phyloP scores from a whole-genome alignment of 768 basidiomycete genomes.

The Lenzites betulinus region DNA sequence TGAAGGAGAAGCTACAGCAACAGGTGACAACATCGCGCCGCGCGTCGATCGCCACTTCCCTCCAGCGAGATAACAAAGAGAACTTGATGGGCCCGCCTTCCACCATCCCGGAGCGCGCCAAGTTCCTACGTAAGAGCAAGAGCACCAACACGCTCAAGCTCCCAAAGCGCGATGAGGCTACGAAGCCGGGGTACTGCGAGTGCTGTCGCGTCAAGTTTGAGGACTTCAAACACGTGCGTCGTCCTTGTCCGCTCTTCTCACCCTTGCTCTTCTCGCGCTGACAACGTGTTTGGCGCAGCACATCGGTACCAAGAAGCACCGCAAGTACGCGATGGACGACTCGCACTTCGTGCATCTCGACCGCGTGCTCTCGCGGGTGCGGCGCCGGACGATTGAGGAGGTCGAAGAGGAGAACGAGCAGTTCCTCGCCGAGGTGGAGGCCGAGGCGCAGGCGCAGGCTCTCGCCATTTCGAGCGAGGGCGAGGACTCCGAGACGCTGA shows the following conservation, averaged over 20 bases:
- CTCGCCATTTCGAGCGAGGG: slow-evolving; percentile 1
- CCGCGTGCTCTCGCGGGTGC: slow-evolving; percentile 63
- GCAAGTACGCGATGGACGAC: slow-evolving; percentile 76
- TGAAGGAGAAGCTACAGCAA: slow-evolving; percentile 59
- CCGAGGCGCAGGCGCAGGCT: slow-evolving; percentile 1
- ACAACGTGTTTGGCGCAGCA: slow-evolving; percentile 52
- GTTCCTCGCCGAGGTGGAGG: slow-evolving; percentile 8
- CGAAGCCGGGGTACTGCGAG: slow-evolving; percentile 96
- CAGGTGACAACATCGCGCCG: slow-evolving; percentile 71
- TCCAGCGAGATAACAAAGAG: slow-evolving; percentile 33
- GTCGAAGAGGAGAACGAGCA: slow-evolving; percentile 23
- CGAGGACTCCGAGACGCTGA: slow-evolving; percentile 3
- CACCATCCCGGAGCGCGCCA: slow-evolving; percentile 54
- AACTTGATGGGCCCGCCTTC: slow-evolving; percentile 70
- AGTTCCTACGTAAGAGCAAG: slow-evolving; percentile 67
- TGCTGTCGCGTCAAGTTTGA: slow-evolving; percentile 91
- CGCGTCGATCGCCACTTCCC: slow-evolving; percentile 36
- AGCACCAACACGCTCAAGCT: slow-evolving; percentile 79
- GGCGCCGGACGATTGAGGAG: slow-evolving; percentile 44
- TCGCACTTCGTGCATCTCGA: slow-evolving; percentile 83
- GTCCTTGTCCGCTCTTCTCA: background rate
- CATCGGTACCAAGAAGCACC: slow-evolving; percentile 68
- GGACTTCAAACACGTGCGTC: slow-evolving; percentile 77
- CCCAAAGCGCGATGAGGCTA: slow-evolving; percentile 80
- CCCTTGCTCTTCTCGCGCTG: background rate